phyloP scores from a whole-genome alignment of 495 filamentous ascomycete genomes.

The Letharia columbiana region DNA sequence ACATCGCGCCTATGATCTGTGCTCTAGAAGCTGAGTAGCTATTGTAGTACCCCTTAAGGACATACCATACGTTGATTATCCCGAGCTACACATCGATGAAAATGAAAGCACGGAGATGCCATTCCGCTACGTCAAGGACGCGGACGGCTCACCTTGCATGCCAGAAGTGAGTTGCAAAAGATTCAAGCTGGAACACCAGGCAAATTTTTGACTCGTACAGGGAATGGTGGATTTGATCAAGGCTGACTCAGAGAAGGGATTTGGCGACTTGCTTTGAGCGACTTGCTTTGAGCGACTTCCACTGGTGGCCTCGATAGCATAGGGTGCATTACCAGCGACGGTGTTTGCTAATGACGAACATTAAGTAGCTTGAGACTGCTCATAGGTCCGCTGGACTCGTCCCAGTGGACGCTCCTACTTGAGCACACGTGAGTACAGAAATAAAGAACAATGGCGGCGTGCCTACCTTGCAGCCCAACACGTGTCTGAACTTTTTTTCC shows the following conservation, averaged over 20 bases:
- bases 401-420: neutral
- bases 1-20: neutral
- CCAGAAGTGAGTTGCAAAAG: slow-evolving; percentile 54
- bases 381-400: neutral
- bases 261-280: slow-evolving; percentile 80
- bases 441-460: neutral
- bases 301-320: neutral
- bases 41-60: slow-evolving; percentile 60
- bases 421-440: neutral
- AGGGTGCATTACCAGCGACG: neutral
- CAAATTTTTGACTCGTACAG: slow-evolving; percentile 35
- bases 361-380: neutral
- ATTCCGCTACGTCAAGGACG: slow-evolving; percentile 81
- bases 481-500: neutral
- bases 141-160: slow-evolving; percentile 75
- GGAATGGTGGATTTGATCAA: slow-evolving; percentile 93
- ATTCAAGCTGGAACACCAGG: neutral
- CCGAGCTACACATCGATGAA: slow-evolving; percentile 79
- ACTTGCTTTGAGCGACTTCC: slow-evolving; percentile 57
- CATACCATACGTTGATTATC: slow-evolving; percentile 75
- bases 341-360: neutral
- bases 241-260: slow-evolving; percentile 83
- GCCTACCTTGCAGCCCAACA: neutral
- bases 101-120: slow-evolving; percentile 95
- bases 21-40: slow-evolving; percentile 12